These are phyloP conservation scores for Helminthosporium solani DNA, from an alignment of 2,329 filamentous ascomycete species.

Conservation along the genomic window DNA sequence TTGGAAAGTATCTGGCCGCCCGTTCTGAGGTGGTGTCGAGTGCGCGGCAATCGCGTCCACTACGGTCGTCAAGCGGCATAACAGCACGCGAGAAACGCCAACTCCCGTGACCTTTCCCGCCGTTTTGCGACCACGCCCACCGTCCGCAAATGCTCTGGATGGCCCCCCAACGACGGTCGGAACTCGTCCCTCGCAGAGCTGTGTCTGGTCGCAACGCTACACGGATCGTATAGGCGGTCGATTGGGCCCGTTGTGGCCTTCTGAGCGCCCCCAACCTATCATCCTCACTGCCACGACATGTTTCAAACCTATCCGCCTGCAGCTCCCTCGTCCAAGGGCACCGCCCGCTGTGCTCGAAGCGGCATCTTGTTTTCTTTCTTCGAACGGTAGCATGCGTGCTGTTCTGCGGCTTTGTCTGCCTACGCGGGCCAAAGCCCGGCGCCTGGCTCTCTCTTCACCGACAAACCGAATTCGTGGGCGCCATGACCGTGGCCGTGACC, in stretches of 20 bases:
- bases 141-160: conserved; percentile 7
- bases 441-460: conserved; percentile 28
- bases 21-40: background rate
- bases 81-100: conserved; percentile 3
- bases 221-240: background rate
- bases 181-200: conserved; percentile 11
- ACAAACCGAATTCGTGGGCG: conserved; percentile 29
- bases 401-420: conserved; percentile 12
- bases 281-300: conserved; percentile 24
- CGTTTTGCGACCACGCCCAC: background rate
- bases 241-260: conserved; percentile 4
- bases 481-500: too few relatives aligned
- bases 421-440: conserved; percentile 11
- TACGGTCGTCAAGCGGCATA: conserved; percentile 1
- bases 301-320: conserved; percentile 30
- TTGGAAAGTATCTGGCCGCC: background rate
- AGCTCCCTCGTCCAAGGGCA: background rate
- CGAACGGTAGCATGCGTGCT: background rate
- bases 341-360: conserved; percentile 9
- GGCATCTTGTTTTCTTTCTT: conserved; percentile 5
- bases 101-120: conserved; percentile 2
- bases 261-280: conserved; percentile 30
- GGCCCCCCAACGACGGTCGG: conserved; percentile 13
- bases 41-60: background rate
- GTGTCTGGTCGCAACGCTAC: background rate